These are phyloP conservation scores for Pleoardoris graminearum DNA, from an alignment of 2,329 filamentous ascomycete genomes.

Conservation along the genomic window DNA sequence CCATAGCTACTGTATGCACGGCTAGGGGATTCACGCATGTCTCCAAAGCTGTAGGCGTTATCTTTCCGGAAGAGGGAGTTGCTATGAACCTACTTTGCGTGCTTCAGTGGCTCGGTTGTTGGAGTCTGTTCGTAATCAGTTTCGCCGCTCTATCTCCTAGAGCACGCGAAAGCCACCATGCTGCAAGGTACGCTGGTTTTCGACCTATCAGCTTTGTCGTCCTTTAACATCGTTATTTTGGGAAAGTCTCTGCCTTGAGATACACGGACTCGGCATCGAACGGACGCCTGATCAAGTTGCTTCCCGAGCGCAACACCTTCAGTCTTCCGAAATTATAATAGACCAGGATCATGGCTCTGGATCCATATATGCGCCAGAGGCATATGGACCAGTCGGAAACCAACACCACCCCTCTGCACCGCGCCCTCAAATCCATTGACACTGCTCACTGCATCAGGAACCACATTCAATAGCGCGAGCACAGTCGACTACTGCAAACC, in stretches of 20 bases:
- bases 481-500: conserved; percentile 5
- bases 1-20: neutral
- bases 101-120: conserved; percentile 1
- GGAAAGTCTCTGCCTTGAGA: neutral
- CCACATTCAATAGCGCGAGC: conserved; percentile 3
- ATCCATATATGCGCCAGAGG: neutral
- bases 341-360: neutral
- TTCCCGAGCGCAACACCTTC: neutral
- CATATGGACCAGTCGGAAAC: neutral
- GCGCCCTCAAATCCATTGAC: neutral
- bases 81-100: too few species aligned
- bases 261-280: neutral
- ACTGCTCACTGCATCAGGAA: conserved; percentile 5
- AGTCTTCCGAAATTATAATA: neutral
- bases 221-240: conserved; percentile 1
- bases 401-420: neutral
- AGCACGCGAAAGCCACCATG: neutral
- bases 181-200: conserved; percentile 4
- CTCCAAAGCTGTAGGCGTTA: neutral
- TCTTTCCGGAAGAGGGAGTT: neutral
- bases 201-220: neutral
- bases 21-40: neutral
- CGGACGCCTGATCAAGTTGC: neutral
- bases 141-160: neutral
- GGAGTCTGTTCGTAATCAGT: conserved; percentile 4